phyloP scores from a whole-genome alignment of 176 grass and related monocot genomes.

The Ensete ventricosum region DNA sequence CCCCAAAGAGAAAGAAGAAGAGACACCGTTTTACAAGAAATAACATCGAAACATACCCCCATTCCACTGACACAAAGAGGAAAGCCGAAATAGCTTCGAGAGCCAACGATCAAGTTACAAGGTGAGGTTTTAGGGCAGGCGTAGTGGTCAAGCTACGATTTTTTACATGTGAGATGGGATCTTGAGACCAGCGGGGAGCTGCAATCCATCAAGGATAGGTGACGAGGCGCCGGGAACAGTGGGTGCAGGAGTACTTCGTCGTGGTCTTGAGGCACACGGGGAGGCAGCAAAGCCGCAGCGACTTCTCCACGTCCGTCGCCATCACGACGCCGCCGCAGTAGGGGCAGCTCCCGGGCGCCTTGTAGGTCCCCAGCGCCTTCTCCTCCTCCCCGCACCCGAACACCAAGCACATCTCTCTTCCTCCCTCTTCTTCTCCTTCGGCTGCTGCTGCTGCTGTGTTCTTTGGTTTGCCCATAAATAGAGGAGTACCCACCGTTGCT shows the following conservation, averaged over 20 bases:
- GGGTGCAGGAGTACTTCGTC: conserved; percentile 63
- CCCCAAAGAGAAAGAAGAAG: no score
- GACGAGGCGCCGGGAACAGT: conserved; percentile 63
- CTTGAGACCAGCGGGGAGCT: no score
- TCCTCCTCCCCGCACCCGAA: conserved; percentile 43
- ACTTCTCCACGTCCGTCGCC: conserved; percentile 56
- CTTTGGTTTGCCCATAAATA: no score
- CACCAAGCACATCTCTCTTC: conserved; percentile 16
- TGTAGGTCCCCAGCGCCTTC: conserved; percentile 49
- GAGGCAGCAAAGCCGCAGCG: conserved; percentile 50
- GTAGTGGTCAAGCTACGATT: no score
- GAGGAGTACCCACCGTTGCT: no score
- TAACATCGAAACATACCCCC: no score
- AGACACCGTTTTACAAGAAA: no score
- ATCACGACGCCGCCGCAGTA: conserved; percentile 57
- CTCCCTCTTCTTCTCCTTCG: not conserved
- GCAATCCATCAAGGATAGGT: conserved; percentile 4
- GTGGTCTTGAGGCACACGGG: conserved; percentile 67
- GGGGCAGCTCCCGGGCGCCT: conserved; percentile 65
- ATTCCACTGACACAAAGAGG: no score
- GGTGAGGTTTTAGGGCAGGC: no score
- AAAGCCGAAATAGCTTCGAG: no score
- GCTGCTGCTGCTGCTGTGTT: not conserved
- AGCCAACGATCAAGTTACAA: no score
- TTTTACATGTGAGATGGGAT: no score